phyloP scores from a whole-genome alignment of 495 filamentous ascomycete genomes.

The Rhizodiscina lignyota region DNA sequence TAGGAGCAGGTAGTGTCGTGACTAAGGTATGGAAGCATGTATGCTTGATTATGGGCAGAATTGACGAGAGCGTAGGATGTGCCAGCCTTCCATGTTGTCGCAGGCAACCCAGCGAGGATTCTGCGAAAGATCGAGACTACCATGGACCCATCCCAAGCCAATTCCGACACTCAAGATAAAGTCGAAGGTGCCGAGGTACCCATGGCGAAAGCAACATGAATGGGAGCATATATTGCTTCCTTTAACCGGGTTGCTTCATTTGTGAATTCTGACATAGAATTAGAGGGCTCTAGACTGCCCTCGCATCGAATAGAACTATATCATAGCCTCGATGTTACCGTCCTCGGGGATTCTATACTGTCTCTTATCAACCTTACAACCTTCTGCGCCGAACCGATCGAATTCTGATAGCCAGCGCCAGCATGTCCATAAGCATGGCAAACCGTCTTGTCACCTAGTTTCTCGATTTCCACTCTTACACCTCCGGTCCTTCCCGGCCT shows the following conservation, averaged over 20 bases:
- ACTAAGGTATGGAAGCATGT: slow-evolving; percentile 47
- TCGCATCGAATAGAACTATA: too few relatives aligned
- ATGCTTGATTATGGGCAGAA: slow-evolving; percentile 1
- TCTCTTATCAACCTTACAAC: slow-evolving; percentile 10
- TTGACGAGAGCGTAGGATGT: slow-evolving; percentile 16
- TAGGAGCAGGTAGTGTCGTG: slow-evolving; percentile 82
- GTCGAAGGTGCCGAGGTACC: too few relatives aligned
- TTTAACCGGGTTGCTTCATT: too few relatives aligned
- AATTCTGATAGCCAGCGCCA: slow-evolving; percentile 20
- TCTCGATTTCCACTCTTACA: slow-evolving; percentile 17
- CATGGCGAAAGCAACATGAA: too few relatives aligned
- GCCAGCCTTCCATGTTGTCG: slow-evolving; percentile 18
- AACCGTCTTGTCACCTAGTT: slow-evolving; percentile 3
- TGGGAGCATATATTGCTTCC: too few relatives aligned
- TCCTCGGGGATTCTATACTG: not conserved
- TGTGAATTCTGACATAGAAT: too few relatives aligned
- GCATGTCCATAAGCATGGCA: slow-evolving; percentile 20
- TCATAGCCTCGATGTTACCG: too few relatives aligned
- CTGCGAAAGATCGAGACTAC: slow-evolving; percentile 15
- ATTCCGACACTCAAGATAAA: too few relatives aligned
- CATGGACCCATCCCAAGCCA: too few relatives aligned
- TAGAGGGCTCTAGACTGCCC: too few relatives aligned
- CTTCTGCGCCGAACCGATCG: slow-evolving; percentile 14
- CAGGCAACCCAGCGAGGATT: slow-evolving; percentile 22
- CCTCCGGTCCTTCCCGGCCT: slow-evolving; percentile 22